These are phyloP conservation scores for Gloeostereum incarnatum DNA, from an alignment of 768 basidiomycete genomes.

Conservation along the genomic window DNA sequence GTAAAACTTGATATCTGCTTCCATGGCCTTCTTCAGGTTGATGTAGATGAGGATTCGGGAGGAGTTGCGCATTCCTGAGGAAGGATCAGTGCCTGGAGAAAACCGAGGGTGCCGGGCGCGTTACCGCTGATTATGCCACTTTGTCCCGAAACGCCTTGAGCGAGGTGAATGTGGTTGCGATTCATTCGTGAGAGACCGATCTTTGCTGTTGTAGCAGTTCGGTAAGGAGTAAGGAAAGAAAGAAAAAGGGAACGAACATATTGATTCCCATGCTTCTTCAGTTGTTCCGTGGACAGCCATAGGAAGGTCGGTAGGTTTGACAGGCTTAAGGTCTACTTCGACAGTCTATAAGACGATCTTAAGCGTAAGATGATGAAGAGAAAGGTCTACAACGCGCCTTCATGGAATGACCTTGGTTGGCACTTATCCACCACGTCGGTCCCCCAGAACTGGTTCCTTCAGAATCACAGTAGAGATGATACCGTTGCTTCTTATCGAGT, in stretches of 20 bases:
- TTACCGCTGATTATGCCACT: slow-evolving; percentile 44
- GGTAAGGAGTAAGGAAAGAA: not conserved
- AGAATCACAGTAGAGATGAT: slow-evolving; percentile 33
- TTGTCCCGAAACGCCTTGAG: slow-evolving; percentile 42
- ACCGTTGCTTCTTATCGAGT: slow-evolving; percentile 40
- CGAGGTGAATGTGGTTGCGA: slow-evolving; percentile 69
- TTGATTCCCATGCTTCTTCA: slow-evolving; percentile 40
- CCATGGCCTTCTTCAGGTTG: slow-evolving; percentile 42
- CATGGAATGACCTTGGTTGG: slow-evolving; percentile 63
- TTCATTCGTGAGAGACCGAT: slow-evolving; percentile 57
- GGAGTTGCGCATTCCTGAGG: slow-evolving; percentile 34
- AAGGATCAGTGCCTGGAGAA: not conserved
- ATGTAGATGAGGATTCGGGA: slow-evolving; percentile 61
- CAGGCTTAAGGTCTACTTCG: slow-evolving; percentile 33
- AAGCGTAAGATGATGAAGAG: no score
- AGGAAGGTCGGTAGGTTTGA: slow-evolving; percentile 32
- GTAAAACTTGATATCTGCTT: slow-evolving; percentile 44
- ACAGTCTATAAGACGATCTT: no score
- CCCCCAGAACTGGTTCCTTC: slow-evolving; percentile 20
- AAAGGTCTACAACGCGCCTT: slow-evolving; percentile 25
- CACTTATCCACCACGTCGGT: slow-evolving; percentile 52
- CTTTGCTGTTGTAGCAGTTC: slow-evolving; percentile 42
- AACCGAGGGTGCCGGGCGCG: not conserved
- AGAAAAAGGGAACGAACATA: slow-evolving; percentile 26
- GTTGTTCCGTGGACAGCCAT: slow-evolving; percentile 61